Conservation (phyloP, 176 grass and related monocot species). For the Avena insularis region DNA sequence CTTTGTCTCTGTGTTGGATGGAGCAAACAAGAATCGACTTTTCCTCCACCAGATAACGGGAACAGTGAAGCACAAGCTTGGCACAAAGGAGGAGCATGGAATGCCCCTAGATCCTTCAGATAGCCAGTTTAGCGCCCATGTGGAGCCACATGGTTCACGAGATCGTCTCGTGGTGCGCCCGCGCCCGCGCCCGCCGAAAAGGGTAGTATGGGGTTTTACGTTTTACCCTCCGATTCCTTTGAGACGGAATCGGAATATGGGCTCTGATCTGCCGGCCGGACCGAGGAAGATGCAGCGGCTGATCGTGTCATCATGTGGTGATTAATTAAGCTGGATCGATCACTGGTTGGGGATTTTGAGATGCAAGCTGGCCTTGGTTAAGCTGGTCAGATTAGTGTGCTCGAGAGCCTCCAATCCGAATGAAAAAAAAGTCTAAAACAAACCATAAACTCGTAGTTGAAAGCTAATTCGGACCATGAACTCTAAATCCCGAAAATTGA, state of each 20-base stretch:
- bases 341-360: no score
- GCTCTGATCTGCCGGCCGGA: background rate
- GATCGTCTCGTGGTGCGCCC: background rate
- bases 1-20: conserved; percentile 47
- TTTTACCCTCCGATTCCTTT: background rate
- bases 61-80: conserved; percentile 57
- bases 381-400: no score
- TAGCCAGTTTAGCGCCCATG: background rate
- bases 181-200: background rate
- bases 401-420: no score
- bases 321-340: background rate
- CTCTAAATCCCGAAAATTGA: no score
- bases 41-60: background rate
- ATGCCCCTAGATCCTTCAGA: no score
- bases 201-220: background rate
- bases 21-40: conserved; percentile 20
- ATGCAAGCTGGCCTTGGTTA: no score
- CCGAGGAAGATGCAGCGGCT: background rate
- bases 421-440: no score
- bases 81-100: conserved; percentile 26
- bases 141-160: conserved; percentile 59
- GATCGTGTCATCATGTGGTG: background rate
- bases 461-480: no score
- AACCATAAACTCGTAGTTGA: no score
- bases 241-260: background rate